phyloP scores from a whole-genome alignment of 108 stramenopile genomes.

The Phaeodactylum tricornutum region DNA sequence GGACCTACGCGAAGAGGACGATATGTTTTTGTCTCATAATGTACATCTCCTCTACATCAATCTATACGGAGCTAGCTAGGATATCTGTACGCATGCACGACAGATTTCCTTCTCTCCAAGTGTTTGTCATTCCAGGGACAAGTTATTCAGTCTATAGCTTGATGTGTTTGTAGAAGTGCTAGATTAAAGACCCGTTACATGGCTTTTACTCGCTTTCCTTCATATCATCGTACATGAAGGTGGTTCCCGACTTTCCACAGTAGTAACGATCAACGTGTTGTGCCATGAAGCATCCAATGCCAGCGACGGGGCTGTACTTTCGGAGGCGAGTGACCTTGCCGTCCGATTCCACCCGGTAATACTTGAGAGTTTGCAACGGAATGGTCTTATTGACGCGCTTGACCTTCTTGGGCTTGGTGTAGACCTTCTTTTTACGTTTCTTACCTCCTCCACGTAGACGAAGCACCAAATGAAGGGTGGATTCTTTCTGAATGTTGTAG shows the following conservation, averaged over 20 bases:
- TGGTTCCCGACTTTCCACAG: conserved; percentile 97
- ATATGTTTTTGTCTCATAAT: no score
- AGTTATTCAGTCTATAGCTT: background rate
- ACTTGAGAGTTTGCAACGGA: conserved; percentile 96
- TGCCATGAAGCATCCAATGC: conserved; percentile 99
- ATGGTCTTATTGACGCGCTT: conserved; percentile 91
- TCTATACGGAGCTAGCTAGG: no score
- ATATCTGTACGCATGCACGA: no score
- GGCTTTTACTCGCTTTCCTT: conserved; percentile 55
- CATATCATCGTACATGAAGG: conserved; percentile 91
- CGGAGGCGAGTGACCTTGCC: conserved; percentile 95
- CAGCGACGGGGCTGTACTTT: conserved; percentile 93
- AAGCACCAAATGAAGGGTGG: conserved; percentile 88
- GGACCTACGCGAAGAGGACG: no score
- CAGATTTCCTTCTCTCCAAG: no score
- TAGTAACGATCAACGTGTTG: conserved; percentile 98
- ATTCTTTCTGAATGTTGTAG: conserved; percentile 98
- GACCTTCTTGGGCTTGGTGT: conserved; percentile 99
- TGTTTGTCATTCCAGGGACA: no score
- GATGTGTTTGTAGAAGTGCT: background rate
- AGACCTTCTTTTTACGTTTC: conserved; percentile 97
- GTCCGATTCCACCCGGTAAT: conserved; percentile 96
- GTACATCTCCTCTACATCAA: no score
- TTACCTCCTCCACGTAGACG: conserved; percentile 91
- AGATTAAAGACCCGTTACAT: conserved; percentile 2